These are phyloP conservation scores for Punica granatum DNA, from an alignment of 345 rosid genomes.

Conservation along the genomic window DNA sequence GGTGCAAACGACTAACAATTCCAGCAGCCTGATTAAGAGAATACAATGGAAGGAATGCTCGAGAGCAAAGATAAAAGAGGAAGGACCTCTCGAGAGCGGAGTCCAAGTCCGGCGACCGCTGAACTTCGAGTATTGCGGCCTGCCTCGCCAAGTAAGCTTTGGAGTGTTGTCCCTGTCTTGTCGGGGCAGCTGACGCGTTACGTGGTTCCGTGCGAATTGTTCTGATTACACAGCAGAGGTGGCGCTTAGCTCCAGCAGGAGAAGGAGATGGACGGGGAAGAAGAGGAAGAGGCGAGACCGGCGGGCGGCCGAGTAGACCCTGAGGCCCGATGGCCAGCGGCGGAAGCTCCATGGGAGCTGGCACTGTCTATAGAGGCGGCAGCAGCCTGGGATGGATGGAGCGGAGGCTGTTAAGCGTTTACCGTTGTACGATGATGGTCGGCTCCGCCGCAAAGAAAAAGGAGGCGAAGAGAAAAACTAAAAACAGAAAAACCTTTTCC, in stretches of 20 bases:
- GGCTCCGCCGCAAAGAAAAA: too few species aligned
- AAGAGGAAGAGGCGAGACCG: constrained; percentile 17
- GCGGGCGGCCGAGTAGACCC: constrained; percentile 16
- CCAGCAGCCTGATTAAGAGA: too few species aligned
- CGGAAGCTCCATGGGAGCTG: constrained; percentile 37
- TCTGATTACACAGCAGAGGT: not conserved
- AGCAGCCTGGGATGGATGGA: not conserved
- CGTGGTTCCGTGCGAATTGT: not conserved
- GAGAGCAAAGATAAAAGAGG: not conserved
- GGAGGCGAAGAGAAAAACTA: too few species aligned
- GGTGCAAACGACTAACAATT: too few species aligned
- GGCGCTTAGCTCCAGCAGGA: not conserved
- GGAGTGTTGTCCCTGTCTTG: constrained; percentile 32
- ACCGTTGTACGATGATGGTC: not conserved
- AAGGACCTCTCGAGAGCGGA: constrained; percentile 53
- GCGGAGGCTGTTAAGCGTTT: not conserved
- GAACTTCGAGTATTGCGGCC: constrained; percentile 56
- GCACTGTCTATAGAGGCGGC: not conserved
- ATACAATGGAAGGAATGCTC: not conserved
- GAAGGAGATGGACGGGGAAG: constrained; percentile 17
- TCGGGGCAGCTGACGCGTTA: not conserved
- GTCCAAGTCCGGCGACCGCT: constrained; percentile 44
- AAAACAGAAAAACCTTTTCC: too few species aligned
- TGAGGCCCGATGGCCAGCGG: constrained; percentile 17
- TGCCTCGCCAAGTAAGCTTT: constrained; percentile 50